Evolutionary conservation across 2,329 filamentous ascomycete species (phyloP), one percentile per base, ranked within the genome.

Genomic region (Sporothrix luriei): DNA sequence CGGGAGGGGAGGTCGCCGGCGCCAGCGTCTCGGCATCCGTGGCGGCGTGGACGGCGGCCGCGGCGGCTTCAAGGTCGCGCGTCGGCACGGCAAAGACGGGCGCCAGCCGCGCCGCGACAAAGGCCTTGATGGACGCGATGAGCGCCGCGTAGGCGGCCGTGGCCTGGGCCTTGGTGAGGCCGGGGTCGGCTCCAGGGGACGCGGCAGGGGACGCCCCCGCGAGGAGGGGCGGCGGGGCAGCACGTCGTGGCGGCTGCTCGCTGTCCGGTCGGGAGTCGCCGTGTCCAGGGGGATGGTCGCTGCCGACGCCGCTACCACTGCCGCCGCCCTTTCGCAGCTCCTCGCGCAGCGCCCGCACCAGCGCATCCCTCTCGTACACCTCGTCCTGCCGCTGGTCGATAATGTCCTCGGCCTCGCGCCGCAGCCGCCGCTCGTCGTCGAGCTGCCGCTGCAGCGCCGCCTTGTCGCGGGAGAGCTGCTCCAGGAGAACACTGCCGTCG

Each of bases 331-430:
- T 52, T 26, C 19, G 21, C 11, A 49, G 38, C 43, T 29, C 21
- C 21, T n/a, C 13, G 4, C 21, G 3, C 52, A 68, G 29, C 26
- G 11, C 13, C 29, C n/a, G 19, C 19, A 68, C n/a, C 66, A 33
- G 46, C 7, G 46, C 26, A 16, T 43, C 54, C 10, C 51, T 29
- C n/a, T 68, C 43, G 21, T 21, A 43, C 4, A 68, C 49, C 46
- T 68, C 66, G 29, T 68, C 55, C 46, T 68, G 66, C 13, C 66
- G 55, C 54, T 68, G 40, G 66, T 68, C 66, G 55, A 68, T 68
- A 49, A 68, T 62, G 29, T 38, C 29, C 21, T 68, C 66, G 48
- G 66, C 66, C 43, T 68, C 66, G 19, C 14, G 55, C 29, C 66
- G 33, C 46, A 68, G 46, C n/a, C 55, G 66, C 3, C 57, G 66